phyloP scores from a whole-genome alignment of 345 rosid genomes.

The Zanthoxylum bungeanum region DNA sequence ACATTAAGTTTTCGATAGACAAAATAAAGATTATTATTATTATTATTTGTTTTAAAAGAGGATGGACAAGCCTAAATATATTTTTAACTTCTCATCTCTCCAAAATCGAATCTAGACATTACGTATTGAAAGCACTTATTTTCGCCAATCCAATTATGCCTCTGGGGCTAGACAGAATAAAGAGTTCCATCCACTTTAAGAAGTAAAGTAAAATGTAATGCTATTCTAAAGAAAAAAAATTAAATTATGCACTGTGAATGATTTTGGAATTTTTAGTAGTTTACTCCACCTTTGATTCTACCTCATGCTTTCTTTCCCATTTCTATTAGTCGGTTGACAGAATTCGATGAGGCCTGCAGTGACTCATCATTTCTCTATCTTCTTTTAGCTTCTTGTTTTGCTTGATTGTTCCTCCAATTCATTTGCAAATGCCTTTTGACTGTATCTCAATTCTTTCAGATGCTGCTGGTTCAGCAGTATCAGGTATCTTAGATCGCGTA shows the following conservation, averaged over 20 bases:
- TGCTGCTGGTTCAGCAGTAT: neutral
- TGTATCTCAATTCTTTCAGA: neutral
- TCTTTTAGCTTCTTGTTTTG: neutral
- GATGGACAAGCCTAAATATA: too few relatives aligned
- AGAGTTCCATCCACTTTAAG: too few relatives aligned
- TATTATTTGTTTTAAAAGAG: too few relatives aligned
- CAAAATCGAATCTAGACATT: too few relatives aligned
- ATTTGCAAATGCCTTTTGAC: neutral
- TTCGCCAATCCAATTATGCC: too few relatives aligned
- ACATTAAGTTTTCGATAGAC: too few relatives aligned
- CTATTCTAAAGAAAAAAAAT: neutral
- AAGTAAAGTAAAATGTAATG: too few relatives aligned
- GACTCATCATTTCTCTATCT: neutral
- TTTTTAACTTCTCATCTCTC: too few relatives aligned
- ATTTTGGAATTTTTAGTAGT: neutral
- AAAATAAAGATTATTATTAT: too few relatives aligned
- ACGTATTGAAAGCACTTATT: too few relatives aligned
- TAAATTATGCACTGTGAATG: neutral
- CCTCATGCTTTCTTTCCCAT: neutral
- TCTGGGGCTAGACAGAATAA: too few relatives aligned
- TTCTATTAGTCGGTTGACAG: neutral
- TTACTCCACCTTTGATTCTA: neutral
- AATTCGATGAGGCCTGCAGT: neutral
- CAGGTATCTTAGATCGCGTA: neutral
- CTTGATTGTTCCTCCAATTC: neutral